A percentile compares a stretch with the other conserved stretches of the same genome.
Evolutionary conservation across 768 basidiomycete genomes (phyloP).

Genomic region (Suillus brevipes): DNA sequence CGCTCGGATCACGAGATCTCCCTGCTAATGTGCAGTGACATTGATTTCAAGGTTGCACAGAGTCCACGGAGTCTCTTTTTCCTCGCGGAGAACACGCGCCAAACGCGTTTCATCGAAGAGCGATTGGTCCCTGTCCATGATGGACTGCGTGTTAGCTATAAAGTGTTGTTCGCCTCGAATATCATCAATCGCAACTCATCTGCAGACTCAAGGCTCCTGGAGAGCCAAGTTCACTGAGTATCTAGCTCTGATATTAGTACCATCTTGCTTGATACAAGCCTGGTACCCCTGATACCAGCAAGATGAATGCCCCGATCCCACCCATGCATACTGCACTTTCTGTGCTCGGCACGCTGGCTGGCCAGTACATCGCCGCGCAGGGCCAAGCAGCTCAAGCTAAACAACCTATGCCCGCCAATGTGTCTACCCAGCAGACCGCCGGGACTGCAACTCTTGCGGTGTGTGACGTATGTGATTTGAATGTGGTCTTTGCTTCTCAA

Average conservation of each 20-base stretch:
- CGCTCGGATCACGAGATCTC: conserved; percentile 1
- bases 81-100: conserved; percentile 34
- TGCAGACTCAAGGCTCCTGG: conserved; percentile 31
- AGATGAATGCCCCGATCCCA: conserved; percentile 31
- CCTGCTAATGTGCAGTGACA: neutral
- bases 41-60: neutral
- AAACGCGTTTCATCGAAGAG: conserved; percentile 26
- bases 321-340: conserved; percentile 39
- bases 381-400: conserved; percentile 22
- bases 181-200: conserved; percentile 40
- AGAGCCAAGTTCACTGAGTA: conserved; percentile 21
- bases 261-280: conserved; percentile 14
- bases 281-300: conserved; percentile 12
- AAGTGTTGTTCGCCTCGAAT: conserved; percentile 16
- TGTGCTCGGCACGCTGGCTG: conserved; percentile 36
- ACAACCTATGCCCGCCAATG: conserved; percentile 20
- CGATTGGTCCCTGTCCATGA: conserved; percentile 11
- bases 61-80: conserved; percentile 17
- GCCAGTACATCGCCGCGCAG: conserved; percentile 36
- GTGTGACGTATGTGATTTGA: conserved; percentile 48
- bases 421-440: conserved; percentile 18
- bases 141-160: conserved; percentile 24
- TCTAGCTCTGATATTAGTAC: conserved; percentile 9
- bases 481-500: conserved; percentile 10
- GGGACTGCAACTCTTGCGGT: conserved; percentile 34